Evolutionary conservation across 345 rosid genomes (phyloP).

Genomic region (Melaleuca quinquenervia): DNA sequence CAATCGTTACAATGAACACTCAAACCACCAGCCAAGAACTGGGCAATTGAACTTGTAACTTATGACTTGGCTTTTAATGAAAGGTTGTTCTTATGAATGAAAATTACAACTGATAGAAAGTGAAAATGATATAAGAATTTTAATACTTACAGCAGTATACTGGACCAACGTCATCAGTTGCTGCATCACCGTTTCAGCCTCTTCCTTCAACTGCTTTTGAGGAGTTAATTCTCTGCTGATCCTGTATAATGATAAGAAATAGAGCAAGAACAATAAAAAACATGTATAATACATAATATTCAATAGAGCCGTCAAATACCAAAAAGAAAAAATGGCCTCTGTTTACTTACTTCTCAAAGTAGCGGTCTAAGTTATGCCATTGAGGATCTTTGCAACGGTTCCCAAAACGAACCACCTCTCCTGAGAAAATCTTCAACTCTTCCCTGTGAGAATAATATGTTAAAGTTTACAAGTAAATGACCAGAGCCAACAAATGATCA

Average conservation of each 20-base stretch:
- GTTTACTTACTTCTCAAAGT: conserved; percentile 60
- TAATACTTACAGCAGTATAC: conserved; percentile 68
- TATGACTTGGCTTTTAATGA: neutral
- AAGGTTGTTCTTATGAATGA: neutral
- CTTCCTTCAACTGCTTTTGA: conserved; percentile 59
- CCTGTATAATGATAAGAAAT: conserved; percentile 16
- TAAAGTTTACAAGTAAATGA: neutral
- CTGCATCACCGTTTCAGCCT: conserved; percentile 45
- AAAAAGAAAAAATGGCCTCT: neutral
- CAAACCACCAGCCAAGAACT: neutral
- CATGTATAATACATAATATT: neutral
- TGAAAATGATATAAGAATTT: neutral
- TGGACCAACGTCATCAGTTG: conserved; percentile 68
- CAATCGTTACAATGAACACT: neutral
- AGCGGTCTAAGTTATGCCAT: conserved; percentile 89
- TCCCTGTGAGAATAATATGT: conserved; percentile 35
- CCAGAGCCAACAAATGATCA: neutral
- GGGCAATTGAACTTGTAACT: neutral
- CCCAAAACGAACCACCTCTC: conserved; percentile 95
- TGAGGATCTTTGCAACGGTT: conserved; percentile 90
- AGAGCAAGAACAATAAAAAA: neutral
- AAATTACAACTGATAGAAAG: neutral
- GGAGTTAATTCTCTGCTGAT: conserved; percentile 56
- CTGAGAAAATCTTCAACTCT: conserved; percentile 66
- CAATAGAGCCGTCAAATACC: neutral